Evolutionary conservation across 2,329 filamentous ascomycete species (phyloP).

Genomic region (Penicillium fuscoglaucum): DNA sequence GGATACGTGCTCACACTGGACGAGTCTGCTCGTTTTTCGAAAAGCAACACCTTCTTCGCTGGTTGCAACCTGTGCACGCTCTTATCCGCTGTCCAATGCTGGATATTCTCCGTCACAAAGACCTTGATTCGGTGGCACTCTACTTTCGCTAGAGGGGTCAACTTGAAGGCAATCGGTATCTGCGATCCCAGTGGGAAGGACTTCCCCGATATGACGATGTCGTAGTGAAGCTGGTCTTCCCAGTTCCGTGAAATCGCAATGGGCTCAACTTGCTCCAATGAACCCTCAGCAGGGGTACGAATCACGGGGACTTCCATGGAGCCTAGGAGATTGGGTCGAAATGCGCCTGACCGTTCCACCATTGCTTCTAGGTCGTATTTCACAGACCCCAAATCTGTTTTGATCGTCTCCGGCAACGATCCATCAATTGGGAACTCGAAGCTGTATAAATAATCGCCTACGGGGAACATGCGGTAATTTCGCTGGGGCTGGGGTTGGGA

Average conservation of each 20-base stretch:
- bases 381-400: slow-evolving; percentile 80
- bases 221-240: slow-evolving; percentile 94
- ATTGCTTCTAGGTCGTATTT: slow-evolving; percentile 85
- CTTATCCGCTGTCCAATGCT: slow-evolving; percentile 86
- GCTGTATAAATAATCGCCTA: slow-evolving; percentile 70
- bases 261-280: slow-evolving; percentile 85
- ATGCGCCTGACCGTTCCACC: slow-evolving; percentile 82
- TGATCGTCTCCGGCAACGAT: slow-evolving; percentile 77
- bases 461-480: slow-evolving; percentile 82
- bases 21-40: slow-evolving; percentile 84
- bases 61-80: slow-evolving; percentile 82
- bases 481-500: slow-evolving; percentile 66
- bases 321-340: slow-evolving; percentile 83
- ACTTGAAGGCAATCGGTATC: slow-evolving; percentile 90
- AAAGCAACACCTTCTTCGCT: slow-evolving; percentile 77
- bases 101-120: slow-evolving; percentile 83
- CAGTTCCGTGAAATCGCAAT: slow-evolving; percentile 91
- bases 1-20: slow-evolving; percentile 71
- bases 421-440: slow-evolving; percentile 83
- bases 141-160: slow-evolving; percentile 89
- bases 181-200: slow-evolving; percentile 86
- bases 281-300: slow-evolving; percentile 81
- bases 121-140: slow-evolving; percentile 92
- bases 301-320: slow-evolving; percentile 80
- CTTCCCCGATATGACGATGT: slow-evolving; percentile 94